phyloP scores from a whole-genome alignment of 2,329 filamentous ascomycete species.

The Aspergillus sergii region DNA sequence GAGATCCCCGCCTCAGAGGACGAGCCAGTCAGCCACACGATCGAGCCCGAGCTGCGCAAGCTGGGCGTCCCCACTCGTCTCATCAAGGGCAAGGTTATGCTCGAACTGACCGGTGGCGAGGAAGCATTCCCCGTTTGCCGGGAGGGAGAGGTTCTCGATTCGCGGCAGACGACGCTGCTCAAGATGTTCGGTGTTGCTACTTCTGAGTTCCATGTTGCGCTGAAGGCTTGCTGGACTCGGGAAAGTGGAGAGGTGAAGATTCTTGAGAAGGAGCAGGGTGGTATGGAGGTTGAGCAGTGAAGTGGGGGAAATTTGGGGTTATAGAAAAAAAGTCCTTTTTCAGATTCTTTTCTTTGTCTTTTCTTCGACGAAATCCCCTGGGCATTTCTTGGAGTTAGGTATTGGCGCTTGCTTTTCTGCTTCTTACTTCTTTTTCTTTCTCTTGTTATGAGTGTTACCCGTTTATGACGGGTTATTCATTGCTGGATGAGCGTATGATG shows the following conservation, averaged over 20 bases:
- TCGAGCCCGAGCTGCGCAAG: slow-evolving; percentile 88
- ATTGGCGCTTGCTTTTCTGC: slow-evolving; percentile 31
- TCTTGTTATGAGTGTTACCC: slow-evolving; percentile 16
- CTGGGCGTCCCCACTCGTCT: slow-evolving; percentile 88
- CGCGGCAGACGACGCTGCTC: slow-evolving; percentile 86
- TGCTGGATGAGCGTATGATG: slow-evolving; percentile 38
- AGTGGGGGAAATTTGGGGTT: slow-evolving; percentile 7
- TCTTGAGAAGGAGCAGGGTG: slow-evolving; percentile 37
- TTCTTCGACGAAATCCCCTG: slow-evolving; percentile 30
- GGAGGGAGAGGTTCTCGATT: slow-evolving; percentile 82
- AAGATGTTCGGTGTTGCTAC: slow-evolving; percentile 92
- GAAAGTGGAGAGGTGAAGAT: slow-evolving; percentile 44
- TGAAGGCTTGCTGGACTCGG: slow-evolving; percentile 66
- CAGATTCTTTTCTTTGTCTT: slow-evolving; percentile 17
- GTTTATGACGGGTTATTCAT: slow-evolving; percentile 11
- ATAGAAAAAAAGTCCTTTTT: slow-evolving; percentile 13
- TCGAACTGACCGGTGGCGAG: slow-evolving; percentile 56
- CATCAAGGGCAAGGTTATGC: slow-evolving; percentile 81
- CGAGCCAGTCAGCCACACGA: slow-evolving; percentile 79
- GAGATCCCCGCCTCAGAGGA: slow-evolving; percentile 80
- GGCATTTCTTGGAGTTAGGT: slow-evolving; percentile 43
- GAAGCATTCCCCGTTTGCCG: slow-evolving; percentile 76
- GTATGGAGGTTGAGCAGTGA: slow-evolving; percentile 45
- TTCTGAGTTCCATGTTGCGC: slow-evolving; percentile 83
- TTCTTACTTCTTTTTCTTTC: slow-evolving; percentile 21